Percentiles rank a stretch among this genome's conserved stretches.
phyloP scores from a whole-genome alignment of 352 stramenopile species.

The Globisporangium megalacanthum region DNA sequence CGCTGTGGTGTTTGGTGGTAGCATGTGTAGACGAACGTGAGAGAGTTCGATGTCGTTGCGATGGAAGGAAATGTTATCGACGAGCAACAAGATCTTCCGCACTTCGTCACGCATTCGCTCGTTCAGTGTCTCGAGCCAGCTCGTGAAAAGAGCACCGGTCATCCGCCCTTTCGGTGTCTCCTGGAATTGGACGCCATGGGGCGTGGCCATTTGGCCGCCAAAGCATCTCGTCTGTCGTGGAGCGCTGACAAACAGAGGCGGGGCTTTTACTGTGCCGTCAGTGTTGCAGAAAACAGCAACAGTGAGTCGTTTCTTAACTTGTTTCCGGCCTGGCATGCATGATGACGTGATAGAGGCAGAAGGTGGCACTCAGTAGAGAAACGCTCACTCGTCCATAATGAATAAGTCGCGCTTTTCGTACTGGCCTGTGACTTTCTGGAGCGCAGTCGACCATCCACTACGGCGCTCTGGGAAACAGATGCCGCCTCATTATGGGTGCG shows the following conservation, averaged over 20 bases:
- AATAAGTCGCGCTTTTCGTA: too few species aligned
- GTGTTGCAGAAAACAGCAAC: too few species aligned
- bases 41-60: background rate
- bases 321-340: too few species aligned
- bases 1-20: background rate
- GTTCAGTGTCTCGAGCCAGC: background rate
- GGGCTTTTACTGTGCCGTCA: background rate
- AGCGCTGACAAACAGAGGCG: background rate
- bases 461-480: background rate
- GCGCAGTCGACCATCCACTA: background rate
- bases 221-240: background rate
- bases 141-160: background rate
- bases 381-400: too few species aligned
- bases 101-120: background rate
- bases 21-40: background rate
- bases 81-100: background rate
- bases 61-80: background rate
- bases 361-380: too few species aligned
- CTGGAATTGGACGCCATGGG: background rate
- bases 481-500: background rate
- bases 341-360: too few species aligned
- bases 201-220: background rate
- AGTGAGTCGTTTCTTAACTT: too few species aligned
- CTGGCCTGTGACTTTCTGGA: too few species aligned
- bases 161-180: background rate